Base-by-base conservation (phyloP, 805 yeast genomes). In the Cyberlindnera japonica region DNA sequence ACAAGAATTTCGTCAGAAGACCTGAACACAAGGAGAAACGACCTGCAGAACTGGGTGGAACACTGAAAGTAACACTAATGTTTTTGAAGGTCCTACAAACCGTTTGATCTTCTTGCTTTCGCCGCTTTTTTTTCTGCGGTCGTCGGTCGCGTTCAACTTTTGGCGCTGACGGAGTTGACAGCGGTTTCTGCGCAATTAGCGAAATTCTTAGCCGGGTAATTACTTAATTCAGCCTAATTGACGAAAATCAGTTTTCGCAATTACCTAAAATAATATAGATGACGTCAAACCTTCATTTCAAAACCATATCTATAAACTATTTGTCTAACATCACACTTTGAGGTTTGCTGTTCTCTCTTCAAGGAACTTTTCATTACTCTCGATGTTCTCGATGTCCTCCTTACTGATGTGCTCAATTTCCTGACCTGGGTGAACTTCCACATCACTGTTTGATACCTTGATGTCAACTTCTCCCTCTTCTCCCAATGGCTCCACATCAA, bases 401-500 rank as follows among this genome's bases (percentile, higher is more conserved):
- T 71, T 67, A 3, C 74, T 71, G 16, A 71, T 69, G 36, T 65
- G 64, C 27, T 68, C 71, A 28, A 73, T 72, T 51, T 77, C 81
- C 3, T 71, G 68, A 11, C 83, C 81, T 41, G 69, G 72, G 13
- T 63, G 64, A 23, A 68, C 63, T 33, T 66, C 57, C 14, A 72
- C 69, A 15, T 62, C 62, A 6, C 54, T 63, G 37, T 51, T 47
- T 8, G 38, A 42, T 7, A 47, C 47, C 33, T 50, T 53, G 13
- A 51, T 49, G 29, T 57, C 63, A 37, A 55, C 55, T 40, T 72
- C 67, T 28, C 63, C 68, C n/a, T 62, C 67, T 15, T 71, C 72
- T 25, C 70, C 79, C 44, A 76, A 82, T 13, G 77, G 81, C 40
- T 77, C 82, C 33, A 84, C 77, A 33, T 86, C 83, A 53, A 71